Evolutionary conservation across 148 eudicot species (phyloP), one percentile per base, ranked within the genome.

Genomic region (Chenopodium quinoa): DNA sequence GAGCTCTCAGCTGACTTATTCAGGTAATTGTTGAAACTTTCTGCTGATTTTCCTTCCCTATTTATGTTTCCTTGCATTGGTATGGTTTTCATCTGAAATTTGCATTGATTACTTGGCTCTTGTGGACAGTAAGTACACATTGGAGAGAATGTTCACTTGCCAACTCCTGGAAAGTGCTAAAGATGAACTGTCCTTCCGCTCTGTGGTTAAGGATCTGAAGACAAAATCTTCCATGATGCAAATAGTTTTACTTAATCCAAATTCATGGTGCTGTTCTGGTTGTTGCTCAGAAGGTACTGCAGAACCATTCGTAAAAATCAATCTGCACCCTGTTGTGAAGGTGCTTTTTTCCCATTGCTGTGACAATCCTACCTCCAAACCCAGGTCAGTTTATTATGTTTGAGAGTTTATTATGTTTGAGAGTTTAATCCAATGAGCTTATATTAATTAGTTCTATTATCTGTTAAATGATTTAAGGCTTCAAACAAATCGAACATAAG

Each of bases 101-200:
- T 73, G 50, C 23, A 37, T 19, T 37, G 4, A 69, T 44, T 19
- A 66, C 75, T 68, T 58, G 58, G 52, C 9, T 86, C 20, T 71
- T 71, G 11, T 84, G 74, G 44, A 70, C 90, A 96, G 99, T 84
- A 88, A 87, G 50, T 92, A 96, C 86, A 88, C 91, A 46, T 82
- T 96, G 81, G 99, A 96, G 84, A 91, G 90, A 85, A 92, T 96
- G 98, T 96, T 96, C 73, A 75, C 99, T 40, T 85, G 83, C 78
- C 95, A 91, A 78, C 91, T 96, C 67, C 76, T 87, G 71, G 97
- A 94, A 86, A 90, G 86, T 86, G 98, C 98, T 68, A 85, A 94
- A 76, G 93, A 91, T 72, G 99, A 96, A 83, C 86, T 94, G 69
- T 93, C 99, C 46, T 96, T 89, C 79, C 93, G 98, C 74, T 89